These are phyloP conservation scores for Wickerhamomyces sydowiorum DNA, from an alignment of 805 yeast species.

Conservation along the genomic window DNA sequence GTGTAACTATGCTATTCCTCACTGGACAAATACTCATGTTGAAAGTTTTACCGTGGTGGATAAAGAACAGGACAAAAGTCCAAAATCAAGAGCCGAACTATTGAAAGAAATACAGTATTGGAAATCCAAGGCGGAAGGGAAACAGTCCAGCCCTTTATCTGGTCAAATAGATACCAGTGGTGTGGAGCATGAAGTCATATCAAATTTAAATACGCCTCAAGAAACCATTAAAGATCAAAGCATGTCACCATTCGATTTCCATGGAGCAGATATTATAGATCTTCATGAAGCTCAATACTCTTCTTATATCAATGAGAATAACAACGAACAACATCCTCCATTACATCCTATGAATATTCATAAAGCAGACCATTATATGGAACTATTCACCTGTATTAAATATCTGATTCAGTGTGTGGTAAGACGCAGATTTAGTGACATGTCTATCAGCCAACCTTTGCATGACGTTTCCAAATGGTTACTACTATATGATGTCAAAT, in stretches of 20 bases:
- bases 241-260: background rate
- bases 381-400: slow-evolving; percentile 11
- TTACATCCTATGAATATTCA: slow-evolving; percentile 6
- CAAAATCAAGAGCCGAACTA: background rate
- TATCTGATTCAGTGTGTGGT: slow-evolving; percentile 4
- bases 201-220: too few species aligned
- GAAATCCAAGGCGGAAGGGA: background rate
- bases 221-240: background rate
- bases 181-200: too few species aligned
- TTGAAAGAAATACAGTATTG: background rate
- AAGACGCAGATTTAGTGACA: slow-evolving; percentile 3
- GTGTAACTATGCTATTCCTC: slow-evolving; percentile 2
- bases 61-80: background rate
- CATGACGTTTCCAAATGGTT: slow-evolving; percentile 18
- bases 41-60: background rate
- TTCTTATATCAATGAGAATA: slow-evolving; percentile 7
- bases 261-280: slow-evolving; percentile 3
- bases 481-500: slow-evolving; percentile 6
- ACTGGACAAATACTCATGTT: background rate
- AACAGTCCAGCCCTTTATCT: too few species aligned
- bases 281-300: slow-evolving; percentile 11
- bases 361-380: slow-evolving; percentile 14
- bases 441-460: slow-evolving; percentile 6
- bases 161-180: too few species aligned
- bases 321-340: slow-evolving; percentile 18